Evolutionary conservation across 2,329 filamentous ascomycete genomes (phyloP), one percentile per base, ranked within the genome.

Genomic region (Cytospora schulzeri): DNA sequence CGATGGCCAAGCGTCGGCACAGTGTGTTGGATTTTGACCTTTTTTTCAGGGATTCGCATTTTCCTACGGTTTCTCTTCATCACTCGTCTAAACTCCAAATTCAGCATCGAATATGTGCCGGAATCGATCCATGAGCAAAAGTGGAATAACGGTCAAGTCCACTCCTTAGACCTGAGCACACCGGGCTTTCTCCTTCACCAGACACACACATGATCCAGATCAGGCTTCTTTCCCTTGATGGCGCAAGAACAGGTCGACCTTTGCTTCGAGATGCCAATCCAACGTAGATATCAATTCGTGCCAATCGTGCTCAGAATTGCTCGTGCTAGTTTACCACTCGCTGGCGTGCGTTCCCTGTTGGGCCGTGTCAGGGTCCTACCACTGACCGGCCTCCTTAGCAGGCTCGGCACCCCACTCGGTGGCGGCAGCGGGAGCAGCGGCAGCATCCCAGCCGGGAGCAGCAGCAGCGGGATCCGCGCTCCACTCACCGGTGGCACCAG

Each of bases 151-250:
- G 89, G 83, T 94, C 77, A 96, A 94, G 92, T 92, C 87, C 87
- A 90, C 82, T 88, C 91, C 89, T 86, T 85, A 67, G 63, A 67
- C 65, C 86, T 86, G 84, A 86, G 83, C 88, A 84, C 88, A 95
- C 93, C 97, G 93, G 94, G 94, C 94, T 93, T 97, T 98, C 94
- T 93, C 93, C 92, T 89, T 80, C 78, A 76, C 77, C 74, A 71
- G 66, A 70, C 66, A 57, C 55, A 68, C 55, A 65, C 62, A 66
- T 51, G 59, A 76, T 77, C 80, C 77, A 76, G 76, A 74, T 78
- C 77, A 85, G 92, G 90, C 97, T 93, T 98, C 94, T 98, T 98
- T 98, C 94, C 94, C 93, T 97, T 93, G 91, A 97, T 85, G 97
- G 93, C 90, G 88, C 89, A 83, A 80, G 72, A 84, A 84, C 86